phyloP scores from a whole-genome alignment of 2,329 filamentous ascomycete species.

The Keithomyces neogunnii region DNA sequence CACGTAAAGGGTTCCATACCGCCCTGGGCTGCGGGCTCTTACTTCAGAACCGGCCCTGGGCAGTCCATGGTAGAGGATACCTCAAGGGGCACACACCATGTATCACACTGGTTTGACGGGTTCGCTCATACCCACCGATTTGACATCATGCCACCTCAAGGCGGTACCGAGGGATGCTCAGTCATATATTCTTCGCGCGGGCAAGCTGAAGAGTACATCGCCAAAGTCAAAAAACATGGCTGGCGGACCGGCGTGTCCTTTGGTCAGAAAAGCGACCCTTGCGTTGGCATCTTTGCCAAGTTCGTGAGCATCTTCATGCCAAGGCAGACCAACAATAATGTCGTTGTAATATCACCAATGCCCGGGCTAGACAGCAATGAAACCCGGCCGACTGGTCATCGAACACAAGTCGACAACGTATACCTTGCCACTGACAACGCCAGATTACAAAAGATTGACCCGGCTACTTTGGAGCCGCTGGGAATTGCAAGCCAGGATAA shows the following conservation, averaged over 20 bases:
- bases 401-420: constrained; percentile 17
- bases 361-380: constrained; percentile 39
- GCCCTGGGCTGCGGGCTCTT: constrained; percentile 57
- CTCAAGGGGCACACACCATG: constrained; percentile 47
- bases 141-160: constrained; percentile 45
- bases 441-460: constrained; percentile 57
- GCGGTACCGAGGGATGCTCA: constrained; percentile 15
- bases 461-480: constrained; percentile 63
- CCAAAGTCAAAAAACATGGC: constrained; percentile 52
- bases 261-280: constrained; percentile 65
- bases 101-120: constrained; percentile 77
- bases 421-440: constrained; percentile 32
- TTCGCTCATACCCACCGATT: constrained; percentile 66
- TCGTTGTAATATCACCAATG: constrained; percentile 57
- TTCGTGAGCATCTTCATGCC: constrained; percentile 51
- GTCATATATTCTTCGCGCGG: constrained; percentile 66
- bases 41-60: constrained; percentile 70
- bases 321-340: constrained; percentile 43
- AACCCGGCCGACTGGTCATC: constrained; percentile 20
- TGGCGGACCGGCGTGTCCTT: constrained; percentile 52
- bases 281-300: constrained; percentile 64
- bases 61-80: constrained; percentile 51
- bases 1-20: constrained; percentile 59
- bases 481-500: constrained; percentile 49
- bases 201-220: constrained; percentile 55